These are phyloP conservation scores for Prunus dulcis DNA, from an alignment of 306 rosid species.

Conservation along the genomic window DNA sequence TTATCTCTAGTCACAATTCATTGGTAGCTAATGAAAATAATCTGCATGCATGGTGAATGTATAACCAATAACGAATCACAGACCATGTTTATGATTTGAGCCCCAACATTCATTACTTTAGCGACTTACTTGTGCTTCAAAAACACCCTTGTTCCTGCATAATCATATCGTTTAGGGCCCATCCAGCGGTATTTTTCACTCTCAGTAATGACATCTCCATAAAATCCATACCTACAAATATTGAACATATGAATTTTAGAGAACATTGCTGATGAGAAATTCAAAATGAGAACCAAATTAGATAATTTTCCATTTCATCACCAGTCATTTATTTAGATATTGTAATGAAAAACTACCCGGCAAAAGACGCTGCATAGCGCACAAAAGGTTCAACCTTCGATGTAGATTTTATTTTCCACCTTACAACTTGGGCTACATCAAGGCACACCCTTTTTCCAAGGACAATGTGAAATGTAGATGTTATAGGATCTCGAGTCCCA, in stretches of 20 bases:
- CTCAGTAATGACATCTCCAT: constrained; percentile 93
- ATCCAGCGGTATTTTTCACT: constrained; percentile 97
- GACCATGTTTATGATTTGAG: neutral
- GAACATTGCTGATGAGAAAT: constrained; percentile 16
- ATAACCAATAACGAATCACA: neutral
- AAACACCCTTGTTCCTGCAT: constrained; percentile 88
- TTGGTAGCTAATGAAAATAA: neutral
- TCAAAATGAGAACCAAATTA: constrained; percentile 16
- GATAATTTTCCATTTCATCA: constrained; percentile 1
- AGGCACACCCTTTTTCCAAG: constrained; percentile 79
- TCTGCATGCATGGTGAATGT: neutral
- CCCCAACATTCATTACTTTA: neutral
- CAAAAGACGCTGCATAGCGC: constrained; percentile 94
- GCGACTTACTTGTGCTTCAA: constrained; percentile 64
- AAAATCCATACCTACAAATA: constrained; percentile 80
- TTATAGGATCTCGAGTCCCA: constrained; percentile 84
- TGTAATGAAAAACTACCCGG: constrained; percentile 60
- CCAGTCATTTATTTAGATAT: neutral
- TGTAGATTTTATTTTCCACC: constrained; percentile 75
- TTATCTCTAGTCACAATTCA: neutral
- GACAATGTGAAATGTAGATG: constrained; percentile 86
- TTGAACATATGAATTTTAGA: constrained; percentile 28
- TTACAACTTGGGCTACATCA: constrained; percentile 91
- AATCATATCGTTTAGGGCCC: constrained; percentile 95
- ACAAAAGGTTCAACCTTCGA: constrained; percentile 75